Percentiles rank a stretch among this genome's conserved stretches.
Conservation (phyloP, 371 early-diverging fungal species). For the Mortierella sp. region DNA sequence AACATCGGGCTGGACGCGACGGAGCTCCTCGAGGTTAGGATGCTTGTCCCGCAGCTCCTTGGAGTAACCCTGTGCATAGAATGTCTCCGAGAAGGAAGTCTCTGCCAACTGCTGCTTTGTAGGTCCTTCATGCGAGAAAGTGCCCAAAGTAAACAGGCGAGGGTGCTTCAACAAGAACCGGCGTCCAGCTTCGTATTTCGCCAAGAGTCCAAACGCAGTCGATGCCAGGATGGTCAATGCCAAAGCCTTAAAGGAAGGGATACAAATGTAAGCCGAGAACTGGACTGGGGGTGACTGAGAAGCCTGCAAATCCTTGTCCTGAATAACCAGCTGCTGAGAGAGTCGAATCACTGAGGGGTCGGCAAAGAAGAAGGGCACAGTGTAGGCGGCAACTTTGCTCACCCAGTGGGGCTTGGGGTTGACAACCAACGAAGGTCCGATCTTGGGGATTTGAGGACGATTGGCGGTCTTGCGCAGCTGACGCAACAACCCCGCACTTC, state of each 20-base stretch:
- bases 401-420: slow-evolving; percentile 63
- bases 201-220: slow-evolving; percentile 68
- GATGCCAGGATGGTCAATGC: slow-evolving; percentile 46
- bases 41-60: slow-evolving; percentile 36
- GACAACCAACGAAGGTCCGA: slow-evolving; percentile 62
- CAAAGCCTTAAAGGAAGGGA: slow-evolving; percentile 67
- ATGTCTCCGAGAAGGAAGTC: slow-evolving; percentile 68
- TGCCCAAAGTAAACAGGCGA: slow-evolving; percentile 64
- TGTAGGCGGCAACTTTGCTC: slow-evolving; percentile 66
- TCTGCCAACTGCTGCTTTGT: slow-evolving; percentile 67
- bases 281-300: slow-evolving; percentile 67
- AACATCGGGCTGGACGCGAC: slow-evolving; percentile 59
- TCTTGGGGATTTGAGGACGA: slow-evolving; percentile 61
- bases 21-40: slow-evolving; percentile 19
- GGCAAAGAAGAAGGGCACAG: slow-evolving; percentile 72
- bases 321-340: slow-evolving; percentile 65
- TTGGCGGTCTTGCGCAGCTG: slow-evolving; percentile 68
- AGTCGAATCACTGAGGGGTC: slow-evolving; percentile 73
- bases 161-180: slow-evolving; percentile 72
- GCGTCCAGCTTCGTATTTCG: slow-evolving; percentile 69
- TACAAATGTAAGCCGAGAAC: slow-evolving; percentile 71
- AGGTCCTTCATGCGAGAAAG: slow-evolving; percentile 75
- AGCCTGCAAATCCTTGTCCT: slow-evolving; percentile 41
- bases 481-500: slow-evolving; percentile 65
- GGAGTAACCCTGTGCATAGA: slow-evolving; percentile 68